These are phyloP conservation scores for Lotmaria passim DNA, from an alignment of 208 protist species.

Conservation along the genomic window DNA sequence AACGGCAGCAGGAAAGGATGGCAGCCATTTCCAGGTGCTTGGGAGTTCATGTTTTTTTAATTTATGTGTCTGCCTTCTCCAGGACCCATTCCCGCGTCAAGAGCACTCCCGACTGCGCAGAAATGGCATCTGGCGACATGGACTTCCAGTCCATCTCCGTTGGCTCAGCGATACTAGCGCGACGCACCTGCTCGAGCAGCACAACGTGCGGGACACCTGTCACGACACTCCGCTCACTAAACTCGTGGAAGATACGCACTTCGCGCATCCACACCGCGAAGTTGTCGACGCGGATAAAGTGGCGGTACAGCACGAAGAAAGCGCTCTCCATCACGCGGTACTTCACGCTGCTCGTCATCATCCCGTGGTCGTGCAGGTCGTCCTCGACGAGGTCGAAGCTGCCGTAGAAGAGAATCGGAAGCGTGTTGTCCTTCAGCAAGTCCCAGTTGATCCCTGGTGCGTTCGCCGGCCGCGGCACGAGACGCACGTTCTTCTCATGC, in stretches of 20 bases:
- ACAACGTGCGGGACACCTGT: constrained; percentile 59
- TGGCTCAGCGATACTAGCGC: constrained; percentile 32
- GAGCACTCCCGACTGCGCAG: constrained; percentile 34
- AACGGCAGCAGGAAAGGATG: no score
- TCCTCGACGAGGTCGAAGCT: constrained; percentile 84
- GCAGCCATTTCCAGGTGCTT: no score
- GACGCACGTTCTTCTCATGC: constrained; percentile 1
- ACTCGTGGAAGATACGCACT: constrained; percentile 82
- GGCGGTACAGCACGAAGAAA: constrained; percentile 81
- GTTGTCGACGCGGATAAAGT: constrained; percentile 72
- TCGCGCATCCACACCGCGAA: constrained; percentile 74
- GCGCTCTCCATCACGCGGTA: constrained; percentile 73
- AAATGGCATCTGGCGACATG: constrained; percentile 41
- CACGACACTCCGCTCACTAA: constrained; percentile 30
- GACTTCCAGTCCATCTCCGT: constrained; percentile 43
- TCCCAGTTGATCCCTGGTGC: constrained; percentile 78
- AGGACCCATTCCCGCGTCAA: constrained; percentile 38
- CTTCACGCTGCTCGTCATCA: constrained; percentile 67
- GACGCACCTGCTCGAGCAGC: constrained; percentile 60
- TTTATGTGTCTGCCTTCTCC: constrained; percentile 17
- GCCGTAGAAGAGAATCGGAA: constrained; percentile 77
- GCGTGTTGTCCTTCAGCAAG: constrained; percentile 59
- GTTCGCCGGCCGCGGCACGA: constrained; percentile 39
- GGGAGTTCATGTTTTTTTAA: no score
- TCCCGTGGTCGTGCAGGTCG: constrained; percentile 82